Percentiles rank a stretch among this genome's conserved stretches.
Conservation (phyloP, 1,284 basidiomycete genomes). For the Bjerkandera adusta region DNA sequence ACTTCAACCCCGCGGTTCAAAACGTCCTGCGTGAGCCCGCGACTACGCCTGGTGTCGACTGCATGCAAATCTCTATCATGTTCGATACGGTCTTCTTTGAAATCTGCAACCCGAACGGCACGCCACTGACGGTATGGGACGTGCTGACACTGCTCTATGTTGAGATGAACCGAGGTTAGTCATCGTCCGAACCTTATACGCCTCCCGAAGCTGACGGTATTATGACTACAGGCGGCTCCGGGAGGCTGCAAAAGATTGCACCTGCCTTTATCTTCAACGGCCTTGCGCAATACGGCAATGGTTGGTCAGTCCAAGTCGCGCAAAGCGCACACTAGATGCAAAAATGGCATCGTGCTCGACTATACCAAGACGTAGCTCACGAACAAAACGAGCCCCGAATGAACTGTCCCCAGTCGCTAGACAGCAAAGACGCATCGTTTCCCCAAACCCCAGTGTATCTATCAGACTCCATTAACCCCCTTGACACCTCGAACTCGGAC, state of each 20-base stretch:
- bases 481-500: too few relatives aligned
- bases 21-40: conserved; percentile 9
- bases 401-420: too few relatives aligned
- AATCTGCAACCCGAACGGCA: conserved; percentile 9
- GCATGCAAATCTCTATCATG: conserved; percentile 3
- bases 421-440: too few relatives aligned
- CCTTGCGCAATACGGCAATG: conserved; percentile 10
- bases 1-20: not conserved
- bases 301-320: too few relatives aligned
- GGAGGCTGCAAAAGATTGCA: conserved; percentile 9
- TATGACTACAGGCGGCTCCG: not conserved
- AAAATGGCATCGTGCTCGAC: too few relatives aligned
- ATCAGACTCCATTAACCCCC: too few relatives aligned
- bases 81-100: conserved; percentile 16
- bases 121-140: conserved; percentile 18
- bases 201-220: conserved; percentile 1
- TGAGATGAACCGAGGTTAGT: conserved; percentile 9
- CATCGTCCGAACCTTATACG: not conserved
- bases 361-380: too few relatives aligned
- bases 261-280: conserved; percentile 16
- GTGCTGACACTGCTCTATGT: conserved; percentile 11
- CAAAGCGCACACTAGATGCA: too few relatives aligned
- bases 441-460: too few relatives aligned
- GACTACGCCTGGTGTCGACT: conserved; percentile 11
- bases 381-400: too few relatives aligned